phyloP scores from a whole-genome alignment of 257 asterid genomes.

The Solanum etuberosum region DNA sequence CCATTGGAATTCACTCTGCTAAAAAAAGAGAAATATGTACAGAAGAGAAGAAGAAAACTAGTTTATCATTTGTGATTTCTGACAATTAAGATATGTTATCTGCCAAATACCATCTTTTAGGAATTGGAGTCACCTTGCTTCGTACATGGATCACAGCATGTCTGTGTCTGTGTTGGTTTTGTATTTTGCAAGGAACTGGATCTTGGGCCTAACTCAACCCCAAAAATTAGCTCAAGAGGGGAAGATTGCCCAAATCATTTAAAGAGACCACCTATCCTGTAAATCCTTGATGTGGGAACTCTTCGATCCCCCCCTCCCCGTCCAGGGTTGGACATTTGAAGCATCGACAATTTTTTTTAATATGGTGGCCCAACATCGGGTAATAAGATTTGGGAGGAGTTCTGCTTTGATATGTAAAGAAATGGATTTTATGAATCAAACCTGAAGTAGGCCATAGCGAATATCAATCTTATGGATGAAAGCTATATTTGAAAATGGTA shows the following conservation, averaged over 20 bases:
- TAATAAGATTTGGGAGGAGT: neutral
- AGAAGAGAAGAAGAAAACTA: neutral
- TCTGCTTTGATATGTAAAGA: neutral
- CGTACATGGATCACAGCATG: neutral
- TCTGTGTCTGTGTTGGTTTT: neutral
- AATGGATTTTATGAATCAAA: neutral
- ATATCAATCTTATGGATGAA: neutral
- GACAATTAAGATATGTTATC: neutral
- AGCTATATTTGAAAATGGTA: neutral
- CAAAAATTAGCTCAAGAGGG: neutral
- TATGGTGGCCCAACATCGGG: neutral
- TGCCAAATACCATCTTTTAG: neutral
- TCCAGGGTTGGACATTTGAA: neutral
- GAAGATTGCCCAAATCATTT: neutral
- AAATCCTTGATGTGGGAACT: neutral
- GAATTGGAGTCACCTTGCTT: neutral
- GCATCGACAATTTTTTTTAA: neutral
- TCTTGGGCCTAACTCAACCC: neutral
- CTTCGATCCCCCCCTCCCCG: neutral
- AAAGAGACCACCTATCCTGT: neutral
- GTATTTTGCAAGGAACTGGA: neutral
- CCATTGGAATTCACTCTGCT: neutral
- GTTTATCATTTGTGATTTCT: neutral
- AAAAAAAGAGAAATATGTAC: neutral
- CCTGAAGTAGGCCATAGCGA: neutral